Conservation (phyloP, 2,329 filamentous ascomycete genomes). For the Penicillium sp. region DNA sequence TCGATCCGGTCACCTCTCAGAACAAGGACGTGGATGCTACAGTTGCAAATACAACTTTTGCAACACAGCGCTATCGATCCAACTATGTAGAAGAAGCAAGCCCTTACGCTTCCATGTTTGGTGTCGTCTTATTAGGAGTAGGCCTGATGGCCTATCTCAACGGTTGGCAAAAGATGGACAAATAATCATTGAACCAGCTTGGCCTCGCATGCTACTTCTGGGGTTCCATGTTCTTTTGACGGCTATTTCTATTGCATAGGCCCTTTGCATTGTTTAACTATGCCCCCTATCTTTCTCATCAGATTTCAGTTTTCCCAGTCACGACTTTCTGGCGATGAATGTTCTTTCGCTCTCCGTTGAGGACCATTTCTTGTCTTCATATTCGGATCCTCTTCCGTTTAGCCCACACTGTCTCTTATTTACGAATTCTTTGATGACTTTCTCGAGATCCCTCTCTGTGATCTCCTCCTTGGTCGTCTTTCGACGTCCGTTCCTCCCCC, state of each 20-base stretch:
- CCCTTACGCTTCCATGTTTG: constrained; percentile 78
- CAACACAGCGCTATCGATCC: constrained; percentile 36
- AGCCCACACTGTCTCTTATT: constrained; percentile 21
- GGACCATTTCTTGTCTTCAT: constrained; percentile 15
- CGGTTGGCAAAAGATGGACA: constrained; percentile 66
- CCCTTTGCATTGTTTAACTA: constrained; percentile 19
- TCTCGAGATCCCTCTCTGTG: constrained; percentile 1
- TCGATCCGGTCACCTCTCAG: constrained; percentile 52
- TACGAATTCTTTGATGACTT: constrained; percentile 13
- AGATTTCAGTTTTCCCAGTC: constrained; percentile 22
- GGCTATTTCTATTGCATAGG: constrained; percentile 19
- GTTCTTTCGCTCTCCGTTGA: constrained; percentile 12
- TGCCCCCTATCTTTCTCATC: constrained; percentile 20
- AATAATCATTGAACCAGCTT: constrained; percentile 29
- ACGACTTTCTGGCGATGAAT: constrained; percentile 24
- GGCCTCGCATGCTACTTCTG: constrained; percentile 14
- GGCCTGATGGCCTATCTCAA: constrained; percentile 85
- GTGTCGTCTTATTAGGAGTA: constrained; percentile 77
- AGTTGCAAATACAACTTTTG: constrained; percentile 43
- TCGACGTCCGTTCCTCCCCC: constrained; percentile 10
- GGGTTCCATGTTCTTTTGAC: constrained; percentile 18
- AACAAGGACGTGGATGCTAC: constrained; percentile 39
- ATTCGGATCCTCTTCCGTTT: constrained; percentile 14
- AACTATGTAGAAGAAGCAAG: constrained; percentile 55
- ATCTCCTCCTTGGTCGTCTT: constrained; percentile 11